These are phyloP conservation scores for Niveomyces coronatus DNA, from an alignment of 2,329 filamentous ascomycete genomes.

Conservation along the genomic window DNA sequence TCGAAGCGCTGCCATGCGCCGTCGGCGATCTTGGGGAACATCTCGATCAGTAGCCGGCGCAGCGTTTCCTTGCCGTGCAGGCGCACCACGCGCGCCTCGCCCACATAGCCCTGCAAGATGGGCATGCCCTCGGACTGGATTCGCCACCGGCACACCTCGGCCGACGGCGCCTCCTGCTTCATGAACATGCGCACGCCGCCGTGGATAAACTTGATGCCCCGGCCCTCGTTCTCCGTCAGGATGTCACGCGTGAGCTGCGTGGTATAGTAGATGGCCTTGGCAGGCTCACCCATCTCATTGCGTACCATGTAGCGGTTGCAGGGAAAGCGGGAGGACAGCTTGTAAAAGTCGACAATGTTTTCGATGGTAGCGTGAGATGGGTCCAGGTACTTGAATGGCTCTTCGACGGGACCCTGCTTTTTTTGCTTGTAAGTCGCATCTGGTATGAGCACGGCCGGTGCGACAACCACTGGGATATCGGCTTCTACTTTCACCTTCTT, in stretches of 20 bases:
- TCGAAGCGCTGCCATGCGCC: conserved; percentile 65
- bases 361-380: conserved; percentile 65
- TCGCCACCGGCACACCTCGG: conserved; percentile 83
- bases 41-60: conserved; percentile 75
- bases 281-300: conserved; percentile 77
- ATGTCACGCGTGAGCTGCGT: conserved; percentile 77
- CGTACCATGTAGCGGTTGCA: conserved; percentile 90
- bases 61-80: conserved; percentile 72
- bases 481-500: conserved; percentile 40
- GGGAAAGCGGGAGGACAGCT: conserved; percentile 74
- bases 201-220: conserved; percentile 91
- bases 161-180: conserved; percentile 85
- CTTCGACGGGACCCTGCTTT: conserved; percentile 56
- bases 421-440: conserved; percentile 24
- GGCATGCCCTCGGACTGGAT: conserved; percentile 92
- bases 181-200: conserved; percentile 98
- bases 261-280: conserved; percentile 96
- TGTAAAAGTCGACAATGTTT: conserved; percentile 75
- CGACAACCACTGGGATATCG: conserved; percentile 11
- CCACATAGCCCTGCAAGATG: conserved; percentile 85
- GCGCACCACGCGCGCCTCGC: conserved; percentile 62
- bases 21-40: conserved; percentile 84
- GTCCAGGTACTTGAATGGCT: conserved; percentile 87
- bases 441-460: conserved; percentile 17
- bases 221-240: conserved; percentile 75